phyloP scores from a whole-genome alignment of 2,329 filamentous ascomycete genomes.

The Xylaria polymorpha region DNA sequence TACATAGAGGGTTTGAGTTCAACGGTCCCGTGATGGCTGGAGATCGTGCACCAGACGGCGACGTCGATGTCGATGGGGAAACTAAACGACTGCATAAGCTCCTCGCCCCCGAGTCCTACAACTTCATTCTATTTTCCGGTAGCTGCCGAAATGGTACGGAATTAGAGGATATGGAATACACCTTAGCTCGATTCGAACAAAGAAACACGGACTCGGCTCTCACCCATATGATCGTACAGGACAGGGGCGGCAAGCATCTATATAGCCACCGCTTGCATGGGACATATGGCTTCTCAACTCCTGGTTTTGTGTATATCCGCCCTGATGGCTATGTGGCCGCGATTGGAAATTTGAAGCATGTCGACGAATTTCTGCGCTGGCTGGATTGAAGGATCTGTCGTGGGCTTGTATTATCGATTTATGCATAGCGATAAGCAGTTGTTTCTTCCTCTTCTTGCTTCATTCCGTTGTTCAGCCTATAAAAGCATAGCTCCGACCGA shows the following conservation, averaged over 20 bases:
- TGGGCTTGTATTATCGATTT: background rate
- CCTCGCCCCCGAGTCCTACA: slow-evolving; percentile 3
- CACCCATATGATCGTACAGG: slow-evolving; percentile 15
- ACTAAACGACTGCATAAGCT: slow-evolving; percentile 9
- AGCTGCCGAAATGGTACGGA: slow-evolving; percentile 9
- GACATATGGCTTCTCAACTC: slow-evolving; percentile 22
- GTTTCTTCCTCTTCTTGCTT: too few relatives aligned
- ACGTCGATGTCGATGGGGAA: background rate
- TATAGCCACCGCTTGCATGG: slow-evolving; percentile 25
- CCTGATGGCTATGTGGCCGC: slow-evolving; percentile 24
- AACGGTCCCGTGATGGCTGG: slow-evolving; percentile 18
- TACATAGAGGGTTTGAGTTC: background rate
- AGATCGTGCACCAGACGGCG: slow-evolving; percentile 24
- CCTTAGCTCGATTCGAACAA: background rate
- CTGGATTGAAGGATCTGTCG: background rate
- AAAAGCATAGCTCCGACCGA: too few relatives aligned
- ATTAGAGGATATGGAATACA: background rate
- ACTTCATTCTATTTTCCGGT: slow-evolving; percentile 23
- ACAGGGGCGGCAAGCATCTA: background rate
- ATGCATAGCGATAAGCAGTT: background rate
- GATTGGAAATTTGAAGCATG: slow-evolving; percentile 15
- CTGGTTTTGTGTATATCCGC: slow-evolving; percentile 27
- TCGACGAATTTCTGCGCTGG: slow-evolving; percentile 17
- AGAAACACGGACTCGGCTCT: slow-evolving; percentile 13
- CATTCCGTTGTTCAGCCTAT: too few relatives aligned